Evolutionary conservation across 257 asterid species (phyloP).

Genomic region (Gentiana dahurica): DNA sequence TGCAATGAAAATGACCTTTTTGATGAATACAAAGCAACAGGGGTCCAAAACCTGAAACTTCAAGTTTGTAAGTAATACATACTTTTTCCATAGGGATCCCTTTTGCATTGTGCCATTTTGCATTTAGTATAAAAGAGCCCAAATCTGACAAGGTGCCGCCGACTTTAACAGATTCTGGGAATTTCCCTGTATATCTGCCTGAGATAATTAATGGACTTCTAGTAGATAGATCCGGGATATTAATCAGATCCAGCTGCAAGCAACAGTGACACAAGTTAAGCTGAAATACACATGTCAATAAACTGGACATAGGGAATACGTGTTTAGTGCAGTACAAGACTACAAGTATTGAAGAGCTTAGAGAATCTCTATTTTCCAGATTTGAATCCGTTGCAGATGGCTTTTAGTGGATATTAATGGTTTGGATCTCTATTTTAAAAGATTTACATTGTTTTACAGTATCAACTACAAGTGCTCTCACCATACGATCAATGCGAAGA

Average conservation of each 20-base stretch:
- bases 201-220: constrained; percentile 58
- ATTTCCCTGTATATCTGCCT: constrained; percentile 62
- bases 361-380: too few species aligned
- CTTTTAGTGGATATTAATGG: too few species aligned
- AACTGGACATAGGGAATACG: neutral
- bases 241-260: constrained; percentile 57
- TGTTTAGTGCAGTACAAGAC: neutral
- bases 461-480: too few species aligned
- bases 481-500: too few species aligned
- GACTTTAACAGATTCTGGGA: constrained; percentile 46
- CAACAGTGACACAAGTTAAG: neutral
- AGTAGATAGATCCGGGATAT: constrained; percentile 54
- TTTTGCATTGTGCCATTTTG: constrained; percentile 47
- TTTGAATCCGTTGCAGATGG: too few species aligned
- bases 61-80: constrained; percentile 12
- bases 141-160: constrained; percentile 55
- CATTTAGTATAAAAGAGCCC: constrained; percentile 30
- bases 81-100: constrained; percentile 68
- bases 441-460: too few species aligned
- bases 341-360: neutral
- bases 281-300: neutral
- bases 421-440: too few species aligned
- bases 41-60: neutral
- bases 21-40: neutral
- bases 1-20: neutral